Percentiles rank a stretch among this genome's conserved stretches.
Conservation (phyloP, 2,329 filamentous ascomycete genomes). For the Coniella lustricola region DNA sequence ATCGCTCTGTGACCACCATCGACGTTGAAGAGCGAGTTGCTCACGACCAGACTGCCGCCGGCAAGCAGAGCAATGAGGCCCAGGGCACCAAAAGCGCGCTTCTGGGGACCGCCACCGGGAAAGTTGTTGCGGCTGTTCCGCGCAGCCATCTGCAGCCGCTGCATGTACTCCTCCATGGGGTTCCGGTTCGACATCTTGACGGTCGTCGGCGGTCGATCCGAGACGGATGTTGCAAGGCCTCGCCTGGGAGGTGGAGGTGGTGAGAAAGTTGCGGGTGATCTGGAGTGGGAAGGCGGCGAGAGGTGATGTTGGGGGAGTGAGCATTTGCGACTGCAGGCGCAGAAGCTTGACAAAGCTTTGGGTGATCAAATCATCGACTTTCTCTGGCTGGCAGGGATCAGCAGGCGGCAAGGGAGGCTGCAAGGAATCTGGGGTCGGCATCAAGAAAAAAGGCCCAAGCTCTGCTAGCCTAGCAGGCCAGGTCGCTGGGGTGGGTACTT, state of each 20-base stretch:
- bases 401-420: neutral
- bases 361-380: conserved; percentile 2
- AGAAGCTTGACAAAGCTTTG: neutral
- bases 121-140: conserved; percentile 33
- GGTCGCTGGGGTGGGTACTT: too few species aligned
- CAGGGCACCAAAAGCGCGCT: conserved; percentile 33
- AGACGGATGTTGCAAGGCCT: neutral
- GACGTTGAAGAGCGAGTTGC: conserved; percentile 68
- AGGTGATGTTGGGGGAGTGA: conserved; percentile 4
- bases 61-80: conserved; percentile 37
- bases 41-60: conserved; percentile 44
- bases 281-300: neutral
- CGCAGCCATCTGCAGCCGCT: conserved; percentile 44
- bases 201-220: neutral
- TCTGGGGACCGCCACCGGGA: conserved; percentile 36
- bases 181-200: conserved; percentile 29
- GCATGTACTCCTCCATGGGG: conserved; percentile 44
- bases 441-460: conserved; percentile 12
- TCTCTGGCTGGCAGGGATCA: conserved; percentile 10
- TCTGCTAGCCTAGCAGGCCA: neutral
- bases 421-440: conserved; percentile 9
- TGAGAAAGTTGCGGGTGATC: neutral
- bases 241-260: neutral
- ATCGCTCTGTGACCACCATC: conserved; percentile 98
- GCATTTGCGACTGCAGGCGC: neutral